These are phyloP conservation scores for Xanthoceras sorbifolium DNA, from an alignment of 345 rosid genomes.

Conservation along the genomic window DNA sequence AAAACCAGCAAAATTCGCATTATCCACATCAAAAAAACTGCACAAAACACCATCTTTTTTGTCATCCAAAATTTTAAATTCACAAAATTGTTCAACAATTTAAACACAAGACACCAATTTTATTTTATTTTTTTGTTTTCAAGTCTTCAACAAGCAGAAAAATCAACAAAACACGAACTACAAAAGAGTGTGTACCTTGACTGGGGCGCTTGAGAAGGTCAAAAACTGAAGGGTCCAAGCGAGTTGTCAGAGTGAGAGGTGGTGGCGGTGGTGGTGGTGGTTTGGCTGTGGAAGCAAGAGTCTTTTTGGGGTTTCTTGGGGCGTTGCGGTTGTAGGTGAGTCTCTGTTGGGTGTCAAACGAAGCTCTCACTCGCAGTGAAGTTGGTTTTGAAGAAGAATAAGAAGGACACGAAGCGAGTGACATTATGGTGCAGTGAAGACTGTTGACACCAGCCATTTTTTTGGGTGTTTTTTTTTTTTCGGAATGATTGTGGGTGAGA, in stretches of 20 bases:
- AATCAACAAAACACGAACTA: neutral
- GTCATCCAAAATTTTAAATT: neutral
- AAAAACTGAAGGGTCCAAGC: conserved; percentile 36
- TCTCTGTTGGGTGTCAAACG: conserved; percentile 67
- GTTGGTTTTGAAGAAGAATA: neutral
- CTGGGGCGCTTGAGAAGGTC: conserved; percentile 61
- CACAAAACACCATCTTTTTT: neutral
- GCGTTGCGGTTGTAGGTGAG: conserved; percentile 75
- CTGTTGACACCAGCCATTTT: neutral
- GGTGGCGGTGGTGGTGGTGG: conserved; percentile 34
- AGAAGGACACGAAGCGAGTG: neutral
- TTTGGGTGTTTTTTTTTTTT: neutral
- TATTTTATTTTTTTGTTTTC: neutral
- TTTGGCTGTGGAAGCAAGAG: conserved; percentile 29
- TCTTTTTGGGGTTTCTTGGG: conserved; percentile 50
- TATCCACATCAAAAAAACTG: neutral
- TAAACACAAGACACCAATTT: neutral
- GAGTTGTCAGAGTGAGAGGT: conserved; percentile 31
- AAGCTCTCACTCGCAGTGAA: conserved; percentile 46
- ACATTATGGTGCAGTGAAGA: neutral
- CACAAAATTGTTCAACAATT: neutral
- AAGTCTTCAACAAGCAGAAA: neutral
- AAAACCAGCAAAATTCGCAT: neutral
- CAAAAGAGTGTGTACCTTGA: conserved; percentile 41
- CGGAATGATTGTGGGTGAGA: neutral